Base-by-base conservation (phyloP, 352 stramenopile genomes). In the Phytopythium chamaehyphon region DNA sequence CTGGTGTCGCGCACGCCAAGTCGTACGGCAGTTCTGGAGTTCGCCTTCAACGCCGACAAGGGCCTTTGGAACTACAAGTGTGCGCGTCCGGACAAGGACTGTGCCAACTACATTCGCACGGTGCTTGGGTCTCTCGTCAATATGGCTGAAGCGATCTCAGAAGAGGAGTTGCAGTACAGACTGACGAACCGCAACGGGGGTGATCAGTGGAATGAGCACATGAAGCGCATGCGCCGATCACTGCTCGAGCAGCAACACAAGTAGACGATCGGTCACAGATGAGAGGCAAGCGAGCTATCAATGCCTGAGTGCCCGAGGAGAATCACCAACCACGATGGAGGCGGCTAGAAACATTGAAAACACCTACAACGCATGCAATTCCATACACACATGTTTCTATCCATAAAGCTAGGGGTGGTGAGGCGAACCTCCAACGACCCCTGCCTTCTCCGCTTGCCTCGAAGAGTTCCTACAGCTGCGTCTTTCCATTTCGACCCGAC, bases 61-160 rank as follows among this genome's bases (percentile, higher is more conserved):
- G 88, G 88, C 10, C 66, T 95, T 46, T 96, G 88, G 88, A 88
- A 93, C 59, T 96, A 85, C 69, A 95, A 95, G 62, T 89, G 80
- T 47, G 72, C 83, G 24, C 82, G 88, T 11, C 85, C 88, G 0
- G 88, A 96, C 70, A 96, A 96, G 61, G 83, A 94, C 58, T 66
- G 64, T 39, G 82, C 82, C 23, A 96, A 96, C 57, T 96, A 95
- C 61, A 91, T 96, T 50, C 85, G 78, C 38, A 96, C 88, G 22
- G 88, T 96, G 44, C 79, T 96, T 10, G 81, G 83, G 10, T 95
- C 85, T 42, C 73, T 96, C 57, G 78, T 96, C 55, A 95, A 96
- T 71, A 91, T 96, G 76, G 86, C 86, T 15, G 86, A 96, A 59
- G 80, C 77, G 22, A 95, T 96, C 49, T 92, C 79, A 19, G 84